Evolutionary conservation across 1,284 basidiomycete species (phyloP), one percentile per base, ranked within the genome.

Genomic region (Ceratobasidium sp.): DNA sequence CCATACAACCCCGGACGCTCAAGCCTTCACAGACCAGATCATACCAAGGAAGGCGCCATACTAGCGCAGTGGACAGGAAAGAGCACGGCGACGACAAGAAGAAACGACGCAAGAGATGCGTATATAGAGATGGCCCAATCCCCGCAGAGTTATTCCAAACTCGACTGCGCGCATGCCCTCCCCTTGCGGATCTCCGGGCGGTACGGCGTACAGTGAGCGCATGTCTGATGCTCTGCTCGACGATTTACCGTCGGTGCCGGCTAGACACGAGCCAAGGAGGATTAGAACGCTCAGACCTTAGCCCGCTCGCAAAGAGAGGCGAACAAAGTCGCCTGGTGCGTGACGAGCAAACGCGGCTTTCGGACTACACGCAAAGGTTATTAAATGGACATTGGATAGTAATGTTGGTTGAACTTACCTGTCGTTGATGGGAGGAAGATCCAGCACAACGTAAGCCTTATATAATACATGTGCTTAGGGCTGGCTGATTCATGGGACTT

Each of bases 221-320:
- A 72, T 72, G 54, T 72, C 67, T 72, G 67, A 72, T 72, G 67
- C 67, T 72, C 67, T 60, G 67, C 67, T 72, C 56, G 67, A 63
- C 67, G 54, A 24, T 22, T 72, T 59, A 60, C 41, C 24, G 54
- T 44, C 67, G 67, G 67, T 72, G 67, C 67, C 67, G 41, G 67
- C 67, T 72, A 72, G 67, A 72, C 67, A 72, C 67, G 47, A 1
- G 45, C 59, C 31, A 53, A 59, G 59, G 67, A 56, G 67, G 67
- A 72, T 56, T 72, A 59, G 67, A 72, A 72, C 22, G 44, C 67
- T 72, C 67, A 72, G 67, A 72, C 67, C 67, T 72, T 72, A 60
- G 67, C 67, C 67, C 67, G 67, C 67, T 72, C 67, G 67, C 44
- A 29, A 72, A 45, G 47, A 19, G 63, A 27, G 31, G 48, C 45